Conservation (phyloP, 306 rosid species). For the Trifolium repens region DNA sequence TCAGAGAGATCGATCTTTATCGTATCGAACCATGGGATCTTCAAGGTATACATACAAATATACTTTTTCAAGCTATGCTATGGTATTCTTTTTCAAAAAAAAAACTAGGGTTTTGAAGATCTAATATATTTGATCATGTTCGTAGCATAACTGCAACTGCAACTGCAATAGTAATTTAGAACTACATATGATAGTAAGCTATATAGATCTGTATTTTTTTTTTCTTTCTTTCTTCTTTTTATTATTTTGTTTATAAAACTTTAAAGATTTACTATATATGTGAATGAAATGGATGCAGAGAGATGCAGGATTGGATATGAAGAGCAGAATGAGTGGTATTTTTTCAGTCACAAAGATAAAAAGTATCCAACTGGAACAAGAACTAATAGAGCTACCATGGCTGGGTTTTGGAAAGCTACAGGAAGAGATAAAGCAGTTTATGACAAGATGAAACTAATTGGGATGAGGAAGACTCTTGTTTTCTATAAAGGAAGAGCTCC, state of each 20-base stretch:
- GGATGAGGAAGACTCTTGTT: conserved; percentile 97
- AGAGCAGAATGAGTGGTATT: conserved; percentile 96
- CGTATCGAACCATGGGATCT: conserved; percentile 99
- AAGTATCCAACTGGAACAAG: conserved; percentile 98
- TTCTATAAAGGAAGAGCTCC: conserved; percentile 98
- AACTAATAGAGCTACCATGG: conserved; percentile 93
- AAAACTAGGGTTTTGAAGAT: conserved; percentile 44
- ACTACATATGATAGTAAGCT: not conserved
- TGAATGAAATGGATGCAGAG: conserved; percentile 55
- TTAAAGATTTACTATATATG: not conserved
- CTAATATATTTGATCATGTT: not conserved
- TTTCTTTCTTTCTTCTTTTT: no score
- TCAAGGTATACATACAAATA: conserved; percentile 60
- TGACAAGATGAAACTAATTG: conserved; percentile 74
- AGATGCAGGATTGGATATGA: conserved; percentile 97
- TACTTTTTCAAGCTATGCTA: not conserved
- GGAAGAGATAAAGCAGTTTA: conserved; percentile 95
- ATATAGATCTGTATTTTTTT: not conserved
- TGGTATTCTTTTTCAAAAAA: not conserved
- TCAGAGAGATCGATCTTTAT: conserved; percentile 93
- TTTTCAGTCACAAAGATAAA: conserved; percentile 96
- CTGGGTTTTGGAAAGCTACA: conserved; percentile 97
- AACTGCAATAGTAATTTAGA: not conserved
- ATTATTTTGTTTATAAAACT: not conserved
- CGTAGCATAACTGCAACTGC: not conserved